phyloP scores from a whole-genome alignment of 1,139 yeast genomes.

The Kurtzmaniella quercitrusa region DNA sequence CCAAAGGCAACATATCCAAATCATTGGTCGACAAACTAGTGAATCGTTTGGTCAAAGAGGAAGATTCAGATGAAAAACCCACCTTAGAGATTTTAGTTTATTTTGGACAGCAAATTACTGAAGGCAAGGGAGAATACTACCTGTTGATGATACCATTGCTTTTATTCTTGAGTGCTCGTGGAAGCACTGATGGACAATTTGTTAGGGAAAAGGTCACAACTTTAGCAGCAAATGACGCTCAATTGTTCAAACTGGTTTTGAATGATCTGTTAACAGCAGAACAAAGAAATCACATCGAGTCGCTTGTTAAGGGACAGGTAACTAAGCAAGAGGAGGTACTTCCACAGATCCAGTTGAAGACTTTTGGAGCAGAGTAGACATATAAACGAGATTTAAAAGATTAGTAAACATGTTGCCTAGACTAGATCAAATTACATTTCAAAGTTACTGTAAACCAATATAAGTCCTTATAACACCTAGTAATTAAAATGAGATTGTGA shows the following conservation, averaged over 20 bases:
- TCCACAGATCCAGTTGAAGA: conserved; percentile 32
- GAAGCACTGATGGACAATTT: conserved; percentile 29
- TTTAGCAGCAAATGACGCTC: conserved; percentile 47
- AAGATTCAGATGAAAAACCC: conserved; percentile 31
- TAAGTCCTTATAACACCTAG: no score
- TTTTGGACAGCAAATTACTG: conserved; percentile 37
- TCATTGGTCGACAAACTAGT: conserved; percentile 30
- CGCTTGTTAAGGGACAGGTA: conserved; percentile 28
- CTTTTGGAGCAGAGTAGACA: conserved; percentile 22
- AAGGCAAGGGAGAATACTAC: conserved; percentile 24
- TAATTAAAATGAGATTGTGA: not conserved
- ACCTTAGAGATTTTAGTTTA: conserved; percentile 51
- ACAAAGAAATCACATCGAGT: conserved; percentile 40
- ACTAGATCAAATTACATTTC: no score
- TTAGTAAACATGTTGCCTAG: no score
- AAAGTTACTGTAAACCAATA: no score
- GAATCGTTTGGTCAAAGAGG: conserved; percentile 16
- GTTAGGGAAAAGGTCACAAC: conserved; percentile 49
- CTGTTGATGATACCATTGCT: conserved; percentile 50
- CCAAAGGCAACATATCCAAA: conserved; percentile 10
- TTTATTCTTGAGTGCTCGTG: conserved; percentile 31
- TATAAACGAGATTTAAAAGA: no score
- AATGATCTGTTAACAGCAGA: conserved; percentile 27
- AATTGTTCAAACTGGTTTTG: conserved; percentile 52
- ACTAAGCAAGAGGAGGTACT: conserved; percentile 12